Percentiles rank a stretch among this genome's conserved stretches.
These are phyloP conservation scores for Pyrrhoderma noxium DNA, from an alignment of 1,284 basidiomycete genomes.

Conservation along the genomic window DNA sequence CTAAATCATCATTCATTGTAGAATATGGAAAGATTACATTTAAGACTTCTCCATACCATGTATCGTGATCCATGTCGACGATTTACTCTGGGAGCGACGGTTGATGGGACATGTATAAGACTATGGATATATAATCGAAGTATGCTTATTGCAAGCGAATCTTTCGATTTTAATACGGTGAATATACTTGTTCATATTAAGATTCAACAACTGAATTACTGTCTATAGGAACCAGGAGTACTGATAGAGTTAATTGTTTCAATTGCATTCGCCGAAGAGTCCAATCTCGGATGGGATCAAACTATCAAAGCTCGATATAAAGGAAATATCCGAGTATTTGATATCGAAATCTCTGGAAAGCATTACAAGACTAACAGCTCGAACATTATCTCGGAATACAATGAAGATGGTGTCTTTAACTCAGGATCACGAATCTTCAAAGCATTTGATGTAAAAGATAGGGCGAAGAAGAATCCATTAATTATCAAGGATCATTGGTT, in stretches of 20 bases:
- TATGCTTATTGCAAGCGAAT: neutral
- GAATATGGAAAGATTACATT: too few species aligned
- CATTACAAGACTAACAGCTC: too few species aligned
- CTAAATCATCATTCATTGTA: too few species aligned
- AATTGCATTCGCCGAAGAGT: neutral
- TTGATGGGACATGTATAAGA: neutral
- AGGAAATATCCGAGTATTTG: too few species aligned
- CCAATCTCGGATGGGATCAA: constrained; percentile 4
- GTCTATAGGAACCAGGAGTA: neutral
- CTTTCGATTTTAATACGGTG: neutral
- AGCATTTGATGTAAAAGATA: too few species aligned
- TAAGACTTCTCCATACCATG: neutral
- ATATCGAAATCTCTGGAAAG: too few species aligned
- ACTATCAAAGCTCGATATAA: neutral
- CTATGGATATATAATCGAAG: too few species aligned
- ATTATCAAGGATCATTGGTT: too few species aligned
- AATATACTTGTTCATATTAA: neutral
- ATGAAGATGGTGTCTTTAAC: too few species aligned
- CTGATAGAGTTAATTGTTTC: neutral
- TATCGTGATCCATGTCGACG: neutral
- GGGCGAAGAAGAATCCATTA: too few species aligned
- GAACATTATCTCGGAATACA: too few species aligned
- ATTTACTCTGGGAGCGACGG: neutral
- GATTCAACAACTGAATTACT: neutral
- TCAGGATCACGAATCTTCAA: too few species aligned